Base-by-base conservation (phyloP, 2,329 filamentous ascomycete genomes). In the Harringtonia aguacate region DNA sequence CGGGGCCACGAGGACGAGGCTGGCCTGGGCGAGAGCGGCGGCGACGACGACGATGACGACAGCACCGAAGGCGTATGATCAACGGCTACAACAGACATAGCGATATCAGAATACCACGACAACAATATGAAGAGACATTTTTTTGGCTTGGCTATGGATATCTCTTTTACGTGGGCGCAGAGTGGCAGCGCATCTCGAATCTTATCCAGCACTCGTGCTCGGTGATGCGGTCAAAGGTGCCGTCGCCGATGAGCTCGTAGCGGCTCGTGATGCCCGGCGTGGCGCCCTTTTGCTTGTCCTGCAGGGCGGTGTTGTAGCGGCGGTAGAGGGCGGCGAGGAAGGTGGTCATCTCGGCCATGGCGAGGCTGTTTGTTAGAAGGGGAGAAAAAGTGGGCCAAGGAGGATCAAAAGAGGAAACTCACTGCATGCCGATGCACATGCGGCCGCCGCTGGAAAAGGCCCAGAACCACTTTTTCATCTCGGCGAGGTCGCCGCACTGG, bases 371-470 rank as follows among this genome's bases (percentile, higher is more conserved):
- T 2, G 28, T 46, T 20, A 42, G 36, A n/a, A 15, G 14, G 22
- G 15, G 28, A 28, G 24, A n/a, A 22, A 20, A 36, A 14, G 12
- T 13, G 14, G 15, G 2, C 18, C 15, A 38, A 8, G 27, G 13
- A 24, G 18, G 2, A 10, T 3, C 29, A 8, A 20, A n/a, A n/a
- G n/a, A n/a, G n/a, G n/a, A 20, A 29, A 43, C 48, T 22, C 41
- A 48, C 48, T 49, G 49, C 44, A 52, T 48, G 34, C 81, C 82
- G 3, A 86, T 66, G 52, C 82, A 86, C 60, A 81, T 80, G 21
- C 81, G 66, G 0, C 79, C 77, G 0, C 82, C 82, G 24, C 75
- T 81, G 1, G 80, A 78, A 56, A 86, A 86, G 0, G 80, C 79
- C 66, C 79, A 77, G 52, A 81, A 84, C 40, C 65, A 64, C 33